These are phyloP conservation scores for Hysterangium stoloniferum DNA, from an alignment of 768 basidiomycete genomes.

Conservation along the genomic window DNA sequence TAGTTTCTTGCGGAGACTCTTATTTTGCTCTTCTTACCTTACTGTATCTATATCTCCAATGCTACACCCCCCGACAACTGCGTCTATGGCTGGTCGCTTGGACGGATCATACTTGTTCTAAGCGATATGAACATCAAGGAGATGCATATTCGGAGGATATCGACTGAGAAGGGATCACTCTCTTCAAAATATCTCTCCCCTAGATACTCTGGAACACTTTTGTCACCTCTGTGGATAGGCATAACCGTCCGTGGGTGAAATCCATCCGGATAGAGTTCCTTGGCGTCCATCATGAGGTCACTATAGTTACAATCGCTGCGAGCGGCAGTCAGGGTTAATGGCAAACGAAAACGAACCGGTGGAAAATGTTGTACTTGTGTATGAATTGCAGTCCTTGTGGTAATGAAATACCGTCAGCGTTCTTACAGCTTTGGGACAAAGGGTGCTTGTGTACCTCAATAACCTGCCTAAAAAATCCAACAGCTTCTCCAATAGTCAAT, in stretches of 20 bases:
- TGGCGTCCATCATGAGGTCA: conserved; percentile 32
- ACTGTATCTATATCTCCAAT: too few species aligned
- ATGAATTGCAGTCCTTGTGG: conserved; percentile 11
- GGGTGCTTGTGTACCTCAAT: conserved; percentile 14
- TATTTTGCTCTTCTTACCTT: too few species aligned
- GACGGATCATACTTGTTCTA: conserved; percentile 21
- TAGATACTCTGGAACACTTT: conserved; percentile 31
- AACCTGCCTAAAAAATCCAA: conserved; percentile 21
- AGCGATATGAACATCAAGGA: neutral
- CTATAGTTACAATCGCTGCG: conserved; percentile 20
- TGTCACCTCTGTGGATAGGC: conserved; percentile 34
- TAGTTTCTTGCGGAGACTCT: too few species aligned
- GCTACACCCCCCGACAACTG: conserved; percentile 28
- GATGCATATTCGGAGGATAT: conserved; percentile 23
- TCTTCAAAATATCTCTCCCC: neutral
- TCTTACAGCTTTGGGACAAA: too few species aligned
- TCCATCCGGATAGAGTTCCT: conserved; percentile 17
- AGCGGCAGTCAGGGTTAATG: neutral
- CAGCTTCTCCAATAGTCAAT: conserved; percentile 17
- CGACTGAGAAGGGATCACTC: conserved; percentile 32
- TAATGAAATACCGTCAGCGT: neutral
- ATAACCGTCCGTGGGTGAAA: conserved; percentile 22
- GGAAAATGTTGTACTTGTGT: conserved; percentile 9
- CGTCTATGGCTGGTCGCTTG: conserved; percentile 29
- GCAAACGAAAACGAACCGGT: conserved; percentile 1